Conservation (phyloP, 345 rosid species). For the Salix koriyanagi region DNA sequence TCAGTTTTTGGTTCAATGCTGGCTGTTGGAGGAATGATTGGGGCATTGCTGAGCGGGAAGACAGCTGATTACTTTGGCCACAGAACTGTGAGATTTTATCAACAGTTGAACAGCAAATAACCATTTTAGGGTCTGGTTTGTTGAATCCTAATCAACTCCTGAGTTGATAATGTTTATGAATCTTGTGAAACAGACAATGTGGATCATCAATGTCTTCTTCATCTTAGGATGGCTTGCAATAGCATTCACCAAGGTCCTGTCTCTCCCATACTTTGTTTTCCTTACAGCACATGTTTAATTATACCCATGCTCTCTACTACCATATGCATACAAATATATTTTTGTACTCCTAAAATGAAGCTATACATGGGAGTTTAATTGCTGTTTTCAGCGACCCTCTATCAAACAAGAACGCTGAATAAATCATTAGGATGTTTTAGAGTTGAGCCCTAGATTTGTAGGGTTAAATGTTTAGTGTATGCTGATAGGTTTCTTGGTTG, state of each 20-base stretch:
- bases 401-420: no score
- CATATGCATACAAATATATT: no score
- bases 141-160: no score
- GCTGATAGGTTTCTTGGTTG: constrained; percentile 19
- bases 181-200: constrained; percentile 38
- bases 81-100: constrained; percentile 25
- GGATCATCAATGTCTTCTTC: constrained; percentile 35
- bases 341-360: no score
- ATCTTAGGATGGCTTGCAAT: constrained; percentile 46
- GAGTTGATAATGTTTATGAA: no score
- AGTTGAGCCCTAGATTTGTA: no score
- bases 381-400: background rate
- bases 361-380: no score
- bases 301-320: no score
- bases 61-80: constrained; percentile 18
- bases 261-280: no score
- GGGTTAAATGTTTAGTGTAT: background rate
- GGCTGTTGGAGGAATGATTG: constrained; percentile 21
- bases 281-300: no score
- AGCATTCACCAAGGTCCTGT: constrained; percentile 23
- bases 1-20: constrained; percentile 24
- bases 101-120: background rate
- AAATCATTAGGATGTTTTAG: no score
- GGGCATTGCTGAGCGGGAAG: constrained; percentile 18
- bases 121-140: no score